Evolutionary conservation across 2,329 filamentous ascomycete genomes (phyloP), one percentile per base, ranked within the genome.

Genomic region (Albifimbria verrucaria): DNA sequence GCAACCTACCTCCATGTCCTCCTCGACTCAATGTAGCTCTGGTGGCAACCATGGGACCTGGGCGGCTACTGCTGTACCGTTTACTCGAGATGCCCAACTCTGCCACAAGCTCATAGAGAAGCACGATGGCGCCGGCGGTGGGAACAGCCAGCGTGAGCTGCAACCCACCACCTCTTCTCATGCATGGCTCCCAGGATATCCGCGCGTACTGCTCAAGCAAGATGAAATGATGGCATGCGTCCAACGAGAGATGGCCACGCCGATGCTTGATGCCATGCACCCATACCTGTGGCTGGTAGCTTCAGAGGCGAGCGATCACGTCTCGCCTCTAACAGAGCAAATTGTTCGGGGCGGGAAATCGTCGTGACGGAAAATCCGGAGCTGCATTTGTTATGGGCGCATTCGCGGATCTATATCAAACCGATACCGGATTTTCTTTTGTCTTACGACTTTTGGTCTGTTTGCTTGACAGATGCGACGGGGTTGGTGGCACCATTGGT

Each of bases 341-440:
- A 12, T 48, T 15, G 46, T 48, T 15, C 46, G 46, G 46, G 46
- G 15, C 23, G 46, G 11, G 46, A 48, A n/a, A 48, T 48, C 21
- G 26, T 48, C 23, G 26, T 48, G 12, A 36, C 23, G 10, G 46
- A 48, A 20, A 26, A 48, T 18, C 24, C 46, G 26, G 46, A 48
- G 46, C 25, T 48, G 24, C 46, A 48, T 36, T 17, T 48, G 3
- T 24, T 48, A 17, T 48, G 46, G 46, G 17, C 26, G 17, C 23
- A 48, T 20, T 32, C 24, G 24, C 46, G 46, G 4, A 18, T 48
- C 17, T 48, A 20, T 15, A 48, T 48, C 46, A 48, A 48, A 20
- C 46, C 46, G 7, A 18, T 48, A 24, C 46, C 46, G 25, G n/a
- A 24, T 4, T 48, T 48, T 20, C 46, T 48, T 22, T 28, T 28